A percentile compares a stretch with the other conserved stretches of the same genome.
phyloP scores from a whole-genome alignment of 2,329 filamentous ascomycete species.

The Cladosporium sp. region DNA sequence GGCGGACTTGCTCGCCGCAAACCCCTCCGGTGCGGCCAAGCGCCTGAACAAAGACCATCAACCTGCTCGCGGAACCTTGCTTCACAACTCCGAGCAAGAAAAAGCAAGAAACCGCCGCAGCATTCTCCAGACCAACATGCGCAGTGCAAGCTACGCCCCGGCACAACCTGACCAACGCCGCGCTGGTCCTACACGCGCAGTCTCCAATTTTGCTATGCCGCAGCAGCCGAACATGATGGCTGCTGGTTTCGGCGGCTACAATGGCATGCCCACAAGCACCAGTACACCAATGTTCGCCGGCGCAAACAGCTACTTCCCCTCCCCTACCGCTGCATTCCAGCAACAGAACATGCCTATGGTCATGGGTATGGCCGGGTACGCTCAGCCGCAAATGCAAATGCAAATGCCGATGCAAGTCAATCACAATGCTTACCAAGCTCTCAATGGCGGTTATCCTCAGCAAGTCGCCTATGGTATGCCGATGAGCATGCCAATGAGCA shows the following conservation, averaged over 20 bases:
- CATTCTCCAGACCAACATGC: slow-evolving; percentile 31
- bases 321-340: slow-evolving; percentile 21
- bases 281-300: slow-evolving; percentile 20
- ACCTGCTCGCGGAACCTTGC: slow-evolving; percentile 34
- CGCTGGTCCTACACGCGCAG: slow-evolving; percentile 12
- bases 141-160: slow-evolving; percentile 25
- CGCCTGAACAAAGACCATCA: slow-evolving; percentile 17
- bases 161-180: slow-evolving; percentile 32
- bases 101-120: slow-evolving; percentile 35
- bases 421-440: background rate
- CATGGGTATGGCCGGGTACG: slow-evolving; percentile 4
- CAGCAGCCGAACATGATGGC: slow-evolving; percentile 15
- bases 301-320: slow-evolving; percentile 22
- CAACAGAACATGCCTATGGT: background rate
- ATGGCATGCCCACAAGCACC: slow-evolving; percentile 15
- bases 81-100: slow-evolving; percentile 29
- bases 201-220: background rate
- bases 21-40: slow-evolving; percentile 21
- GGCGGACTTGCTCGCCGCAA: slow-evolving; percentile 57
- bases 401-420: slow-evolving; percentile 3
- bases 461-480: slow-evolving; percentile 15
- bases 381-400: slow-evolving; percentile 1
- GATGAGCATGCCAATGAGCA: background rate
- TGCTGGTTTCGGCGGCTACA: slow-evolving; percentile 14
- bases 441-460: background rate